Percentiles rank a stretch among this genome's conserved stretches.
These are phyloP conservation scores for Trichoderma atroviride DNA, from an alignment of 2,329 filamentous ascomycete species.

Conservation along the genomic window DNA sequence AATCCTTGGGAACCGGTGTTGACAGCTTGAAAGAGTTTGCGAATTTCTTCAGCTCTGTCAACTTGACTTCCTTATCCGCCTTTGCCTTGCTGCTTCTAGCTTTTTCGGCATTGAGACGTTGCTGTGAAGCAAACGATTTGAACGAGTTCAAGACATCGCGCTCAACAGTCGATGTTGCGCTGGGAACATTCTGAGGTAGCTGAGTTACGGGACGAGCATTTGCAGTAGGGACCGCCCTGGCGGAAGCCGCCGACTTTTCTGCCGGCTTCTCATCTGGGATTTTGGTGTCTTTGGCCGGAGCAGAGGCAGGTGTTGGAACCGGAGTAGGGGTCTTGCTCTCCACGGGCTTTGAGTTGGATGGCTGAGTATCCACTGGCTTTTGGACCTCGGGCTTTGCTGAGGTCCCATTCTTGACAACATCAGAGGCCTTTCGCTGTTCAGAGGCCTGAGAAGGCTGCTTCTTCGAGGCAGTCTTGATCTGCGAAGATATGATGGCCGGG, in stretches of 20 bases:
- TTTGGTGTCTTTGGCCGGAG: constrained; percentile 38
- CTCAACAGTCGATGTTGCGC: constrained; percentile 63
- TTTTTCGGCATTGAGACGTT: constrained; percentile 60
- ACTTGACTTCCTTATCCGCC: constrained; percentile 84
- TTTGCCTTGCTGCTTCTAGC: constrained; percentile 60
- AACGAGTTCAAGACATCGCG: constrained; percentile 64
- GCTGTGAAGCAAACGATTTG: constrained; percentile 63
- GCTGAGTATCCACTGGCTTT: constrained; percentile 35
- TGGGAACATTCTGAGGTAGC: constrained; percentile 41
- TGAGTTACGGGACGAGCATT: constrained; percentile 8
- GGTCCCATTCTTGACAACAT: constrained; percentile 38
- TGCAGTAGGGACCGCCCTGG: constrained; percentile 11
- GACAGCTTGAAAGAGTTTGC: constrained; percentile 91
- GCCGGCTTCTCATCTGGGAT: constrained; percentile 36
- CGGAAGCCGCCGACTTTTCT: constrained; percentile 35
- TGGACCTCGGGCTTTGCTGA: constrained; percentile 34
- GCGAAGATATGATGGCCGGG: constrained; percentile 88
- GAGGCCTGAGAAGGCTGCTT: constrained; percentile 37
- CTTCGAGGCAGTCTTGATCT: constrained; percentile 59
- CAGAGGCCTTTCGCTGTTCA: constrained; percentile 28
- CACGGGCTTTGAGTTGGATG: constrained; percentile 35
- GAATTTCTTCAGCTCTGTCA: constrained; percentile 95
- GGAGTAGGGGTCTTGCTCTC: constrained; percentile 36
- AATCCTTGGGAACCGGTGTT: constrained; percentile 86
- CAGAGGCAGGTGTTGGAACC: constrained; percentile 33